Base-by-base conservation (phyloP, 2,329 filamentous ascomycete species). In the Neofusicoccum sp. region DNA sequence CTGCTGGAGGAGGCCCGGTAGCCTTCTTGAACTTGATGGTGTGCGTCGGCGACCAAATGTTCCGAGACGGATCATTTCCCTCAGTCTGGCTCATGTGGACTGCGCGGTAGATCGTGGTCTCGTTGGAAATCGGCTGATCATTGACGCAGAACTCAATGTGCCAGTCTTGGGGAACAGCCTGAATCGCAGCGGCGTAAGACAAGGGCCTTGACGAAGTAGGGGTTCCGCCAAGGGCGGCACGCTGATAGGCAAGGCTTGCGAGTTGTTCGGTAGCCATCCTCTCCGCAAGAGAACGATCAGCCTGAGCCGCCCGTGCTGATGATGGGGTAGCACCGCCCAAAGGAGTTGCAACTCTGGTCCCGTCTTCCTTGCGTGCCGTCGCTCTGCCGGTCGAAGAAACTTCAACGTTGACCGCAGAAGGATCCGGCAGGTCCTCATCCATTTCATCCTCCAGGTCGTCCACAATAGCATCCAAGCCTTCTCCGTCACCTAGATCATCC, bases 141-240 rank as follows among this genome's bases (percentile, higher is more conserved):
- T 96, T 89, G 53, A 98, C 84, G 66, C 86, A 93, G 76, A 99
- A 99, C 70, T 98, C 91, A 63, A 99, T 92, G 69, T 99, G 93
- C 95, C 95, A 99, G 70, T 98, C 93, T 70, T 96, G 89, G 1
- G 93, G 91, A 0, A 86, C 80, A 12, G 90, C 81, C 67, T 93
- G 90, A 57, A 96, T 84, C 3, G 91, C 91, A 57, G 90, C 89
- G 26, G 92, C 89, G 73, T 97, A 96, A 0, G 92, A 91, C 75
- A 91, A 86, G 2, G 88, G 83, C 8, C 88, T 83, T 8, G 75
- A 73, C 34, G 79, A 70, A 65, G 75, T 68, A 3, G 65, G 61
- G 1, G 87, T 83, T 14, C 87, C 79, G 20, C 58, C 48, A 9
- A 53, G 47, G 20, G 44, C 12, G 7, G 33, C 56, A n/a, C 60